Evolutionary conservation across 306 rosid species (phyloP), one percentile per base, ranked within the genome.

Genomic region (Fragaria ananassa): DNA sequence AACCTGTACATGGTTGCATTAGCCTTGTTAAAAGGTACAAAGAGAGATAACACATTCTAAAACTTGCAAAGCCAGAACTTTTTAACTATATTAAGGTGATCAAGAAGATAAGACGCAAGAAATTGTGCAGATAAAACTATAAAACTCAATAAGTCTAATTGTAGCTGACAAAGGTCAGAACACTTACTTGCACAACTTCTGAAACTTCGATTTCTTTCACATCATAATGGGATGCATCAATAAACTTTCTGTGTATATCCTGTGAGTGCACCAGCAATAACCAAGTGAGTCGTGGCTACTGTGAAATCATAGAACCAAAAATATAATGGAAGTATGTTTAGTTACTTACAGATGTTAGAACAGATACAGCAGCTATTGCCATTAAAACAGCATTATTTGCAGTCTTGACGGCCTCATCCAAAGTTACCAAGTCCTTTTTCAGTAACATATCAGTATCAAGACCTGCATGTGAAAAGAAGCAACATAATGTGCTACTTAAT

Each of bases 361-460:
- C 82, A 71, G 88, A 89, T 74, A 95, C 74, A 77, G 96, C 90
- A 87, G 89, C 83, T 77, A 89, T 80, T 65, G 98, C 96, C 81
- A 90, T 76, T 78, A 90, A 83, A 76, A 92, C 98, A 74, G 96
- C 98, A 86, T 86, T 88, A 84, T 95, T 95, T 60, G 98, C 91
- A 77, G 91, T 90, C 85, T 84, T 95, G 83, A 95, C 83, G 78
- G 97, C 97, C 85, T 95, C 98, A 65, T 95, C 97, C 68, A 95
- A 88, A 79, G 98, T 95, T 78, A 92, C 87, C 85, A 95, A 79
- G 86, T 95, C 97, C 82, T 89, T 95, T 83, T 88, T 80, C 14
- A 95, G 94, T 82, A 92, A 89, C 79, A 86, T 84, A 78, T 95
- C 90, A 14, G 90, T 79, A 84, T 92, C 96, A 77, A 95, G 82